Evolutionary conservation across 2,329 filamentous ascomycete genomes (phyloP), one percentile per base, ranked within the genome.

Genomic region (Penicillium fuscoglaucum): DNA sequence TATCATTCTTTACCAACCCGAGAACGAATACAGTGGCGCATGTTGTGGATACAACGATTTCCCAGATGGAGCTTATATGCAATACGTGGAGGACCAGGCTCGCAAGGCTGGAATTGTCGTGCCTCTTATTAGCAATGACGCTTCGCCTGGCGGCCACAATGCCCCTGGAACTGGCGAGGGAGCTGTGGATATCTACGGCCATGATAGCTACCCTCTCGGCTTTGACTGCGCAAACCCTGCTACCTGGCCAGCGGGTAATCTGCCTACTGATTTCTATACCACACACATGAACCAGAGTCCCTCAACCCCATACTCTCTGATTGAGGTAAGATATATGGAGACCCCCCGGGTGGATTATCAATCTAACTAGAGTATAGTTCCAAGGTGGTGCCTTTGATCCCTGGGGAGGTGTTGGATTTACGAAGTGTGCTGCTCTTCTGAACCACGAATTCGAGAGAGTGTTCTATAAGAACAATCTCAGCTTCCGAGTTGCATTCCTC

Each of bases 111-210:
- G 90, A 0, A 85, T 95, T 44, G 80, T 89, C 1, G 85, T 95
- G 0, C 90, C 90, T 0, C 80, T 90, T 21, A 88, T 93, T 58
- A 90, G 79, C 74, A 93, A 93, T 59, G 90, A 93, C 69, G 88
- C 86, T 1, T 79, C 70, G n/a, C 70, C 83, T 1, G 68, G 75
- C 1, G 88, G 87, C 0, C 78, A 87, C 61, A 87, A 89, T 60
- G 85, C 84, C 0, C 88, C 88, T 1, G 87, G 86, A 0, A 83
- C 82, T 17, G 84, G 83, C 1, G 62, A 76, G 45, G 79, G 83
- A 1, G 77, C 80, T 43, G 80, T 86, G 33, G 84, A 90, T 69
- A 86, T 90, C 43, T 88, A 90, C 64, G 85, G 85, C 0, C 83
- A 88, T 61, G 87, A 90, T 66, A 79, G 78, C 13, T 90, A 90